Conservation (phyloP, 2,329 filamentous ascomycete genomes). For the Fusarium austroafricanum region DNA sequence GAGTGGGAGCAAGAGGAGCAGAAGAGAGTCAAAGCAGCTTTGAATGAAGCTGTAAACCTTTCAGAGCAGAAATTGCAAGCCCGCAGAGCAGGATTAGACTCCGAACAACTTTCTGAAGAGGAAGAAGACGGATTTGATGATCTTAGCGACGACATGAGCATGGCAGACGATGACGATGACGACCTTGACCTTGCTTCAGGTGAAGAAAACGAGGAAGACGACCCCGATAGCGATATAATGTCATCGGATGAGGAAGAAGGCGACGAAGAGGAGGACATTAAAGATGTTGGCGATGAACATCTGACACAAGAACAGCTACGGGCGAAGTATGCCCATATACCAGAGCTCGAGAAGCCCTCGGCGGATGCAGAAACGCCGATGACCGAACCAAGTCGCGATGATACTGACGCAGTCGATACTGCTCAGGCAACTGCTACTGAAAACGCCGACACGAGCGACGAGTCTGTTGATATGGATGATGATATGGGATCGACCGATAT, state of each 20-base stretch:
- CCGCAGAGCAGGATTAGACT: slow-evolving; percentile 65
- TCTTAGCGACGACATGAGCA: slow-evolving; percentile 59
- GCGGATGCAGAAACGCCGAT: slow-evolving; percentile 43
- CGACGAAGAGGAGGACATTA: slow-evolving; percentile 67
- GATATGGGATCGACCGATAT: slow-evolving; percentile 70
- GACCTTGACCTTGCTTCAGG: slow-evolving; percentile 51
- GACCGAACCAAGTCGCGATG: slow-evolving; percentile 39
- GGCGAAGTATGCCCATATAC: slow-evolving; percentile 75
- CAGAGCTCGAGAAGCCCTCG: slow-evolving; percentile 55
- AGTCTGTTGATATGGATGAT: slow-evolving; percentile 76
- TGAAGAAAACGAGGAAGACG: slow-evolving; percentile 56
- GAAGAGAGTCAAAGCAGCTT: slow-evolving; percentile 72
- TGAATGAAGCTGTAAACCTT: slow-evolving; percentile 78
- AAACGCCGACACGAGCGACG: slow-evolving; percentile 66
- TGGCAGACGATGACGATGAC: slow-evolving; percentile 48
- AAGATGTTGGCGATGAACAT: slow-evolving; percentile 68
- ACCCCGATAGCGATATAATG: slow-evolving; percentile 63
- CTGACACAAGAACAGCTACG: slow-evolving; percentile 76
- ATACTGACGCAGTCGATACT: slow-evolving; percentile 40
- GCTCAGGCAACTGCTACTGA: slow-evolving; percentile 42
- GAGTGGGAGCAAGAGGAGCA: slow-evolving; percentile 76
- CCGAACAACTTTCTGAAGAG: slow-evolving; percentile 61
- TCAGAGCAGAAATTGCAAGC: slow-evolving; percentile 76
- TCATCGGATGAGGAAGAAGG: slow-evolving; percentile 72
- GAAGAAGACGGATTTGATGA: slow-evolving; percentile 61